Percentiles rank a stretch among this genome's conserved stretches.
Conservation (phyloP, 805 yeast species). For the Barnettozyma pratensis region DNA sequence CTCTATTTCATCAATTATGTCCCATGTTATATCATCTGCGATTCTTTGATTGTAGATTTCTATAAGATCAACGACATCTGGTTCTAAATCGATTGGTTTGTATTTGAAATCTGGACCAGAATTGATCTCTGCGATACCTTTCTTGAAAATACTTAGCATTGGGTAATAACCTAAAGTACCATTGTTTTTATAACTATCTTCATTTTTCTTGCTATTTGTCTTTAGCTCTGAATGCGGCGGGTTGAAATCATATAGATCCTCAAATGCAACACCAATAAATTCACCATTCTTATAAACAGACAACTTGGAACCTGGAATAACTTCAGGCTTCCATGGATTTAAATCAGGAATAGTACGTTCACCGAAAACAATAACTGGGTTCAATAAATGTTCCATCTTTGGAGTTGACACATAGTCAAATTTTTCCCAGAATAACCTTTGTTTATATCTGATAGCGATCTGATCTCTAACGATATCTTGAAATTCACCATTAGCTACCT, state of each 20-base stretch:
- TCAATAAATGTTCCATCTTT: conserved; percentile 66
- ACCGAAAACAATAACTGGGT: conserved; percentile 68
- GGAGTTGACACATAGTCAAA: conserved; percentile 70
- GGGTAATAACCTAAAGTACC: conserved; percentile 91
- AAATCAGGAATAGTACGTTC: conserved; percentile 57
- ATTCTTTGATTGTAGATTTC: conserved; percentile 63
- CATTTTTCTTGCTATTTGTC: conserved; percentile 28
- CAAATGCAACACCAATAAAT: conserved; percentile 58
- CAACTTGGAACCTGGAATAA: conserved; percentile 52
- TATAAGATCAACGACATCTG: conserved; percentile 43
- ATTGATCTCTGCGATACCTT: conserved; percentile 69
- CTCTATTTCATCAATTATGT: conserved; percentile 79
- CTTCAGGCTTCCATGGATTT: conserved; percentile 41
- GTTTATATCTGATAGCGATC: conserved; percentile 79
- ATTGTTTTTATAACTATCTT: conserved; percentile 55
- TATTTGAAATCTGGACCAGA: conserved; percentile 59
- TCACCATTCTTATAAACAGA: conserved; percentile 76
- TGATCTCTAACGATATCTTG: conserved; percentile 69
- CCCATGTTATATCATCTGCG: conserved; percentile 80
- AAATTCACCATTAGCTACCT: conserved; percentile 20
- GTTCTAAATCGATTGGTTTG: conserved; percentile 32
- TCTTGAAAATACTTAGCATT: conserved; percentile 73
- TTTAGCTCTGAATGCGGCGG: conserved; percentile 69
- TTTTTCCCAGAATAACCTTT: conserved; percentile 75
- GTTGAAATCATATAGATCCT: conserved; percentile 63